Base-by-base conservation (phyloP, 2,329 filamentous ascomycete species). In the Didymella segeticola region DNA sequence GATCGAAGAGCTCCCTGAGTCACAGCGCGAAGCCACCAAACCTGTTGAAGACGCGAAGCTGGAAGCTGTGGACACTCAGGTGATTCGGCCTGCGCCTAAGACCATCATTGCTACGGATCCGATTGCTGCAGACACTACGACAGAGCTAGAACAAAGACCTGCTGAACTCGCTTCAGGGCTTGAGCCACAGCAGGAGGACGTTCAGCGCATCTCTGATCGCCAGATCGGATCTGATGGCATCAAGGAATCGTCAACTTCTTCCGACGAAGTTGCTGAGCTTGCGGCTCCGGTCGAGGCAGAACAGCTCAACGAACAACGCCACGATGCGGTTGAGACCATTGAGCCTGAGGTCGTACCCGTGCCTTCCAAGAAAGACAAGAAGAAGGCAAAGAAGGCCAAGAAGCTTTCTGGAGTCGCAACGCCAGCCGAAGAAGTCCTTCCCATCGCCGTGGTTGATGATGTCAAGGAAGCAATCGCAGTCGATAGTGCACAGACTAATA, bases 371-470 rank as follows among this genome's bases (percentile, higher is more conserved):
- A 56, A 58, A 8, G 49, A 52, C 7, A 62, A 63, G 34, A 63
- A 64, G 41, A 52, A 56, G 10, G 60, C 52, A 34, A 67, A 68
- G 48, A 58, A 58, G 41, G 68, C 59, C 47, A 53, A 53, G 42
- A 67, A 62, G 51, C 52, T 57, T 36, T 58, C 59, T 27, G 61
- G 38, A 2, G 6, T 30, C 14, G 41, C 34, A 34, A 57, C 45
- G 25, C 41, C 49, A 6, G 54, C 36, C 19, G 50, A 47, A 9
- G 49, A 48, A 14, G 20, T 26, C 6, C 15, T 17, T 11, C 8
- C 36, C 7, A 19, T 8, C 6, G 14, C 17, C n/a, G n/a, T 9
- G 4, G n/a, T 17, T 4, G 39, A 41, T 2, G 39, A 33, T 9
- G n/a, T 29, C 22, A 25, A 34, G 14, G 39, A 30, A 5, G 2